Percentiles rank a stretch among this genome's conserved stretches.
These are phyloP conservation scores for Hypoxylon sp. DNA, from an alignment of 2,329 filamentous ascomycete species.

Conservation along the genomic window DNA sequence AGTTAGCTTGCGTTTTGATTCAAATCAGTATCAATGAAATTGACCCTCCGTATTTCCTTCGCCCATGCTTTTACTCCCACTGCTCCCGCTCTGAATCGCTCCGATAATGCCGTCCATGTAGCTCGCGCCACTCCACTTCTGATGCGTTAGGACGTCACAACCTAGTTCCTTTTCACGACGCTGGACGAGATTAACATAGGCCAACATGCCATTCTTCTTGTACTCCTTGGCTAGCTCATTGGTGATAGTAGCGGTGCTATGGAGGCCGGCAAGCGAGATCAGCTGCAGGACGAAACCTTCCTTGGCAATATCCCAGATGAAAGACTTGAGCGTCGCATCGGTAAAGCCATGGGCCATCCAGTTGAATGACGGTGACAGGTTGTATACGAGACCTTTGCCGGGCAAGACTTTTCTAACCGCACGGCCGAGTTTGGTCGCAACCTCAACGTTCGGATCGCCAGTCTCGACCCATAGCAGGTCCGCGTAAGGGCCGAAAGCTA, in stretches of 20 bases:
- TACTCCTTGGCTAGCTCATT: constrained; percentile 85
- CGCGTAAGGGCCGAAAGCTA: constrained; percentile 91
- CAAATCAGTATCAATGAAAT: constrained; percentile 57
- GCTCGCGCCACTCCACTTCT: constrained; percentile 81
- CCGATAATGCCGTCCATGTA: constrained; percentile 93
- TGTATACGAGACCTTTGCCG: constrained; percentile 94
- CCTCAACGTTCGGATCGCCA: constrained; percentile 85
- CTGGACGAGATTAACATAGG: constrained; percentile 96
- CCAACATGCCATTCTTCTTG: constrained; percentile 94
- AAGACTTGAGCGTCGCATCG: constrained; percentile 84
- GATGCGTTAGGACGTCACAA: constrained; percentile 93
- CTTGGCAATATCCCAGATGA: constrained; percentile 95
- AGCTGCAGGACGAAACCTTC: constrained; percentile 84
- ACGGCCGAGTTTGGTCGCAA: constrained; percentile 81
- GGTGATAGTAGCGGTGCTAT: constrained; percentile 75
- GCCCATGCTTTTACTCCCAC: constrained; percentile 92
- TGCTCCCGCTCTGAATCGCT: constrained; percentile 91
- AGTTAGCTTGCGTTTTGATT: background rate
- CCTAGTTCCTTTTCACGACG: constrained; percentile 89
- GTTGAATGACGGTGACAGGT: constrained; percentile 96
- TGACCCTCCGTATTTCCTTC: constrained; percentile 90
- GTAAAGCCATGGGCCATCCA: constrained; percentile 97
- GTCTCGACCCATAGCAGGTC: constrained; percentile 99
- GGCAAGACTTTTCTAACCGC: constrained; percentile 80
- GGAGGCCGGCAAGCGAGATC: constrained; percentile 76